Evolutionary conservation across 1,139 yeast genomes (phyloP).

Genomic region (Geotrichum fermentans): DNA sequence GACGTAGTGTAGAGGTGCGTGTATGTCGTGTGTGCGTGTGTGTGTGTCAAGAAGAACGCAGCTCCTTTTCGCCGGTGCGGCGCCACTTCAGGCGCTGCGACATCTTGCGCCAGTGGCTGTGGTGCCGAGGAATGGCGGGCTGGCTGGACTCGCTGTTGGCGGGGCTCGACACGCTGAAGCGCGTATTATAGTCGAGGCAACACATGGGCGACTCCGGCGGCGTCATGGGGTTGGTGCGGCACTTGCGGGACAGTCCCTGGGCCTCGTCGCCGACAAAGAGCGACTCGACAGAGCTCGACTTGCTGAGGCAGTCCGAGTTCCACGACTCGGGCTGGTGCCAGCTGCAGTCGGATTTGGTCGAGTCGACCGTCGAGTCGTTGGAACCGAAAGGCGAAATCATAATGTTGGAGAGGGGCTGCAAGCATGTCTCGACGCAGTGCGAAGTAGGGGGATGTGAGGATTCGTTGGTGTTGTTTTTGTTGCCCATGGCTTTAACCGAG

Average conservation of each 20-base stretch:
- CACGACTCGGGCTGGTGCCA: constrained; percentile 21
- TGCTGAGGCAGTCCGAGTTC: constrained; percentile 9
- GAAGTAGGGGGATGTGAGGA: not conserved
- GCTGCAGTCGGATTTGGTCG: constrained; percentile 8
- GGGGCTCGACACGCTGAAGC: not conserved
- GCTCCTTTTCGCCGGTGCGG: constrained; percentile 15
- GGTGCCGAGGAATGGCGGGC: constrained; percentile 3
- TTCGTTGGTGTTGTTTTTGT: not conserved
- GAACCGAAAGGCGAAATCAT: constrained; percentile 9
- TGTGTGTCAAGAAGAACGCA: constrained; percentile 6
- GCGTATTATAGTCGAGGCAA: not conserved
- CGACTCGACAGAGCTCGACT: constrained; percentile 14
- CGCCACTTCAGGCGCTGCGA: constrained; percentile 21
- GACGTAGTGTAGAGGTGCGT: too few relatives aligned
- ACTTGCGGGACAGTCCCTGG: not conserved
- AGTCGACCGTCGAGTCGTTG: constrained; percentile 5
- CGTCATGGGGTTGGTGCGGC: constrained; percentile 15
- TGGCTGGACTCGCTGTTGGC: not conserved
- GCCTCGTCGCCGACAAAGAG: constrained; percentile 15
- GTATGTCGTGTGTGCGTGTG: not conserved
- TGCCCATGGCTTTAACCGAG: constrained; percentile 6
- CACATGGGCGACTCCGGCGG: constrained; percentile 21
- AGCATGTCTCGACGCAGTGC: constrained; percentile 3
- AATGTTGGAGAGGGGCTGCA: constrained; percentile 2
- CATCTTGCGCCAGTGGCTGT: constrained; percentile 21